phyloP scores from a whole-genome alignment of 1,284 basidiomycete species.

The Austroboletus niveus region DNA sequence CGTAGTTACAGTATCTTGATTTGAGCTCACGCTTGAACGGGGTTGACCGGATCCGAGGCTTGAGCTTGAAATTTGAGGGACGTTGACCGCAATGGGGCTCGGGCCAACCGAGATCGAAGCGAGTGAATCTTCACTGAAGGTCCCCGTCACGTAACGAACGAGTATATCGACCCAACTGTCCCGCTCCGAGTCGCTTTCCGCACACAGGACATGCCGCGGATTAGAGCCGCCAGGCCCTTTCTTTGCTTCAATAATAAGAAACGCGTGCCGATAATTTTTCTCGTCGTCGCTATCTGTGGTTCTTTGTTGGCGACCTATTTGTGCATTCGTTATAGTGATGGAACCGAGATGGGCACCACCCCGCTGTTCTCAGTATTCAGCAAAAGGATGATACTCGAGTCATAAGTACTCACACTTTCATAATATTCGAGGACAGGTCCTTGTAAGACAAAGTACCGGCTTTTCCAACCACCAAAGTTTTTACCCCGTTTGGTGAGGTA shows the following conservation, averaged over 20 bases:
- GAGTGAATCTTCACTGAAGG: conserved; percentile 64
- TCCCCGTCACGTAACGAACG: conserved; percentile 76
- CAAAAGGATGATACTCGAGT: conserved; percentile 6
- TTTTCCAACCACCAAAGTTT: conserved; percentile 97
- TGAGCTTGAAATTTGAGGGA: conserved; percentile 17
- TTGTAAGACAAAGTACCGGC: conserved; percentile 89
- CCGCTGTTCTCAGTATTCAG: conserved; percentile 50
- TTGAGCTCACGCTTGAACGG: conserved; percentile 61
- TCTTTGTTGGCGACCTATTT: conserved; percentile 61
- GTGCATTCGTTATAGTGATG: conserved; percentile 83
- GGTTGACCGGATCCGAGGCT: conserved; percentile 37
- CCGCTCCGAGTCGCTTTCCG: conserved; percentile 90
- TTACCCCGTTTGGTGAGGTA: conserved; percentile 96
- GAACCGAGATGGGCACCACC: conserved; percentile 89
- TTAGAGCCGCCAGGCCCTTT: conserved; percentile 68
- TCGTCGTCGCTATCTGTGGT: conserved; percentile 69
- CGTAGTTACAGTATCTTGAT: conserved; percentile 36
- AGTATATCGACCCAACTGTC: conserved; percentile 96
- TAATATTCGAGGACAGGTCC: conserved; percentile 90
- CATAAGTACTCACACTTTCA: conserved; percentile 72
- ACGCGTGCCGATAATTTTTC: conserved; percentile 94
- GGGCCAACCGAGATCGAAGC: conserved; percentile 18
- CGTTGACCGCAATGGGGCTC: conserved; percentile 28
- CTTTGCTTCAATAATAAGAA: conserved; percentile 90
- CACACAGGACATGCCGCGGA: conserved; percentile 90